Base-by-base conservation (phyloP, 169 alveolate species). In the Eimeria brunetti region DNA sequence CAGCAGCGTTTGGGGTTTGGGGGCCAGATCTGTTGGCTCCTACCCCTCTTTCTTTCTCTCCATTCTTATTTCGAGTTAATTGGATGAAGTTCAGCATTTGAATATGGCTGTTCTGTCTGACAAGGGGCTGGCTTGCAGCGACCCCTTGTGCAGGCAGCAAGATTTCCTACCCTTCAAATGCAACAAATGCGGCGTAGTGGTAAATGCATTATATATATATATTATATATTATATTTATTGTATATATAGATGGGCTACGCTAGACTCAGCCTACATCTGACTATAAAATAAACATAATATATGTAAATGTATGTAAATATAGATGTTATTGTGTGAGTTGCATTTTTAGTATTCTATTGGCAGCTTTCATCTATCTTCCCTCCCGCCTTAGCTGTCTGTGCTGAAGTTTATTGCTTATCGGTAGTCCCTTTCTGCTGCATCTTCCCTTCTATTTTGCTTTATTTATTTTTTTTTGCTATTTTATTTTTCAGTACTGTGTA, bases 141-240 rank as follows among this genome's bases (percentile, higher is more conserved):
- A 76, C 64, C 44, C 95, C 22, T 51, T 91, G 73, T 91, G 95
- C 69, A 51, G 95, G 71, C 86, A 58, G 91, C 64, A 91, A 27
- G 95, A 91, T 49, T 91, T 91, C 73, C 91, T 91, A 24, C 95
- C 95, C 56, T 91, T 91, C 85, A n/a, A 27, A 36, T 91, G 95
- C 85, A 80, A 80, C 90, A 91, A 76, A 27, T 91, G 95, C 73
- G 71, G 60, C 71, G 58, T 60, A 16, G 95, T 91, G 95, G 95
- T 91, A 58, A 64, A 86, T 3, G 27, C 5, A 2, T 33, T 24
- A 18, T 44, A n/a, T n/a, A n/a, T n/a, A n/a, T n/a, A n/a, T n/a
- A n/a, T n/a, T n/a, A n/a, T n/a, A n/a, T n/a, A n/a, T n/a, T n/a
- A n/a, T n/a, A n/a, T n/a, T n/a, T n/a, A n/a, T 20, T n/a, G 56